These are phyloP conservation scores for Chaetomidium leptoderma DNA, from an alignment of 495 filamentous ascomycete species.

Conservation along the genomic window DNA sequence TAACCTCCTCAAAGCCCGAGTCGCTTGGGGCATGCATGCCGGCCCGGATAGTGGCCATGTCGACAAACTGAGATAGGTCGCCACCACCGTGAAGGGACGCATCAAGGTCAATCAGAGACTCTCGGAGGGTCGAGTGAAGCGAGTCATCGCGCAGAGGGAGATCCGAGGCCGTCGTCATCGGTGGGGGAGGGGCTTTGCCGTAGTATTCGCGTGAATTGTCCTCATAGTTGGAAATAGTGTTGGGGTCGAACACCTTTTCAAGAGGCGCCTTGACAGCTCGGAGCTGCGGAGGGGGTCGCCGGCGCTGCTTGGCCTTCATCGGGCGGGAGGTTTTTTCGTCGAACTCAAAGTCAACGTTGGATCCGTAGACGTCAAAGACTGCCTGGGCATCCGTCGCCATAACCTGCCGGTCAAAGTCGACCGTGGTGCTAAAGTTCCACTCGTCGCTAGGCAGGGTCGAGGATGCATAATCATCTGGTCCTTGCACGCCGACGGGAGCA, in stretches of 20 bases:
- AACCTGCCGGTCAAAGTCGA: constrained; percentile 68
- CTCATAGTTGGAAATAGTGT: constrained; percentile 54
- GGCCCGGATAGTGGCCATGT: constrained; percentile 58
- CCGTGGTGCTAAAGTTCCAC: constrained; percentile 91
- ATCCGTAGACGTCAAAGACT: constrained; percentile 50
- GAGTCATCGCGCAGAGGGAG: constrained; percentile 53
- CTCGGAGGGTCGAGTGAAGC: constrained; percentile 46
- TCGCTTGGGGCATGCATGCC: constrained; percentile 42
- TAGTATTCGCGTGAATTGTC: constrained; percentile 53
- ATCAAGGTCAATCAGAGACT: constrained; percentile 57
- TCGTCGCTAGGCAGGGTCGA: constrained; percentile 55
- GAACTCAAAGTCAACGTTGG: constrained; percentile 44
- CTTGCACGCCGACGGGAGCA: constrained; percentile 66
- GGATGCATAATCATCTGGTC: constrained; percentile 40
- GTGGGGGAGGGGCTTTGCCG: constrained; percentile 35
- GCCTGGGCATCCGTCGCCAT: constrained; percentile 45
- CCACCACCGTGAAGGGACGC: constrained; percentile 50
- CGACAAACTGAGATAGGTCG: constrained; percentile 51
- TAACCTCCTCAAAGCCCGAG: constrained; percentile 32
- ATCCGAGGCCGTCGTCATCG: constrained; percentile 41
- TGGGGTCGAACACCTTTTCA: constrained; percentile 55
- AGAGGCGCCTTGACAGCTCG: constrained; percentile 47
- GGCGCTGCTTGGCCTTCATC: constrained; percentile 39
- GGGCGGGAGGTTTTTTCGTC: constrained; percentile 41
- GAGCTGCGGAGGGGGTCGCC: constrained; percentile 50